A percentile compares a stretch with the other conserved stretches of the same genome.
Evolutionary conservation across 108 stramenopile genomes (phyloP).

Genomic region (Fragilaria crotonensis): DNA sequence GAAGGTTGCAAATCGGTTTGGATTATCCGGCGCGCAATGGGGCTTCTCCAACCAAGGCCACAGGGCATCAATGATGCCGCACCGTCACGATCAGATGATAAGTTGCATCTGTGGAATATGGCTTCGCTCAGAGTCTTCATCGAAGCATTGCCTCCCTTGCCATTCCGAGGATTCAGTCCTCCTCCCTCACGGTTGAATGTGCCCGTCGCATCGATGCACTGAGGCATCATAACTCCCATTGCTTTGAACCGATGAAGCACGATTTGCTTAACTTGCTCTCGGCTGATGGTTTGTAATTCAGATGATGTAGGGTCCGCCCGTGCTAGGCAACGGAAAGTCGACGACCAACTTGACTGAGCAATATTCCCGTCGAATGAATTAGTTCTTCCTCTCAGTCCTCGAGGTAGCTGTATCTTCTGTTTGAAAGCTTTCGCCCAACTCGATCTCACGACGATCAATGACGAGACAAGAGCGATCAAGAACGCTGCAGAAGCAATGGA

Average conservation of each 20-base stretch:
- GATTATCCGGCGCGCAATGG: slow-evolving; percentile 43
- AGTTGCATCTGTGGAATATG: slow-evolving; percentile 25
- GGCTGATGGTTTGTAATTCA: slow-evolving; percentile 60
- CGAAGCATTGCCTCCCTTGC: slow-evolving; percentile 24
- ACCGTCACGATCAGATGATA: slow-evolving; percentile 1
- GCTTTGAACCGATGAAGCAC: slow-evolving; percentile 48
- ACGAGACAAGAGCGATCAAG: neutral
- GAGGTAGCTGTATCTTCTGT: neutral
- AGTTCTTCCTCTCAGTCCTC: neutral
- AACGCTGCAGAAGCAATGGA: neutral
- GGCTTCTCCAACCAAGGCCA: slow-evolving; percentile 61
- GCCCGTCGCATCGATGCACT: slow-evolving; percentile 43
- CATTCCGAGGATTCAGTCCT: slow-evolving; percentile 6
- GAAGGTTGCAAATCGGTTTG: neutral
- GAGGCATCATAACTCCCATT: slow-evolving; percentile 37
- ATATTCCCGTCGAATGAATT: neutral
- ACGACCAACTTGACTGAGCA: slow-evolving; percentile 21
- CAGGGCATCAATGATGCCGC: slow-evolving; percentile 26
- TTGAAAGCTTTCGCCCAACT: neutral
- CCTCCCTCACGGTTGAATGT: slow-evolving; percentile 39
- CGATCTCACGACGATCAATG: neutral
- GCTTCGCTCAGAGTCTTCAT: slow-evolving; percentile 53
- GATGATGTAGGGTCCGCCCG: slow-evolving; percentile 59
- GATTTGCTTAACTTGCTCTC: slow-evolving; percentile 70
- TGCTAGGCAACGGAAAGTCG: slow-evolving; percentile 70